Percentiles rank a stretch among this genome's conserved stretches.
These are phyloP conservation scores for Tuctoria greenei DNA, from an alignment of 176 grass and related monocot species.

Conservation along the genomic window DNA sequence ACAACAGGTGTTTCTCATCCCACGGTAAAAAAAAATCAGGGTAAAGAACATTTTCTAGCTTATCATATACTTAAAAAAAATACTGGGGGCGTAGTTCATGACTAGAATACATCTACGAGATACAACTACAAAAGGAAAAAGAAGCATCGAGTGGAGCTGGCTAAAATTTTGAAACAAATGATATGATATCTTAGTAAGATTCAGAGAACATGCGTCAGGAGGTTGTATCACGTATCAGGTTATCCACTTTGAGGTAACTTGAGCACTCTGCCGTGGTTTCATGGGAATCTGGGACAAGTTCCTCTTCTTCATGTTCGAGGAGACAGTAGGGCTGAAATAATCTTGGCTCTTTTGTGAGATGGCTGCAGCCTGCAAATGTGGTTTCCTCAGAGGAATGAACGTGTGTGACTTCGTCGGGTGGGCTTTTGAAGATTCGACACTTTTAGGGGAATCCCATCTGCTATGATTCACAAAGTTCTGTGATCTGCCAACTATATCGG, in stretches of 20 bases:
- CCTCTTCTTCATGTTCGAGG: slow-evolving; percentile 94
- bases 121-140: slow-evolving; percentile 9
- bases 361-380: slow-evolving; percentile 62
- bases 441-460: slow-evolving; percentile 78
- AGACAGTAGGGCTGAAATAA: slow-evolving; percentile 77
- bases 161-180: not conserved
- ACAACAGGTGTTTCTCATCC: not conserved
- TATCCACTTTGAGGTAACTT: slow-evolving; percentile 57
- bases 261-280: slow-evolving; percentile 54
- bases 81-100: slow-evolving; percentile 21
- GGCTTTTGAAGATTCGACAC: slow-evolving; percentile 47
- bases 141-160: slow-evolving; percentile 4
- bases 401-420: slow-evolving; percentile 52
- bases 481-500: slow-evolving; percentile 62
- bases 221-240: slow-evolving; percentile 39
- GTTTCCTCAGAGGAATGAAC: slow-evolving; percentile 68
- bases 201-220: not conserved
- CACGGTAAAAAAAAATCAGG: not conserved
- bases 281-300: slow-evolving; percentile 61
- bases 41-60: slow-evolving; percentile 22
- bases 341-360: slow-evolving; percentile 84
- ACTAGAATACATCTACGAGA: slow-evolving; percentile 46
- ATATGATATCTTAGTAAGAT: slow-evolving; percentile 33
- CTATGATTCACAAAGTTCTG: slow-evolving; percentile 74
- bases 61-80: slow-evolving; percentile 37